Evolutionary conservation across 169 alveolate genomes (phyloP).

Genomic region (Plasmodium vinckei): DNA sequence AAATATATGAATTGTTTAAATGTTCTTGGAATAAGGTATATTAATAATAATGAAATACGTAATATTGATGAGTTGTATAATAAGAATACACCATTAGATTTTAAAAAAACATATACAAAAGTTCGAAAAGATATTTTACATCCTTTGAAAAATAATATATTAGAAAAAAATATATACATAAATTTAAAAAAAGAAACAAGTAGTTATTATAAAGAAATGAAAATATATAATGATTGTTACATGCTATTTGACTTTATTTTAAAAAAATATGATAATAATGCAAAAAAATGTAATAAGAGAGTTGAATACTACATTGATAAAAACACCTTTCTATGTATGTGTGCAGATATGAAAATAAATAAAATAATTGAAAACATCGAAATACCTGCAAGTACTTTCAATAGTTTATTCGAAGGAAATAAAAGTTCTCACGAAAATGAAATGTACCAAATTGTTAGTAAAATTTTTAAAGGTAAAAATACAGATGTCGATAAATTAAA

Average conservation of each 20-base stretch:
- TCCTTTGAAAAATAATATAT: constrained; percentile 70
- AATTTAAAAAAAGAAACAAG: constrained; percentile 76
- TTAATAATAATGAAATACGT: constrained; percentile 73
- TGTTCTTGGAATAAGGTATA: constrained; percentile 66
- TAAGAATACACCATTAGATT: constrained; percentile 43
- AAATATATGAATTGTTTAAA: constrained; percentile 77
- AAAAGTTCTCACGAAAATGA: constrained; percentile 42
- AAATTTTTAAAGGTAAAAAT: constrained; percentile 32
- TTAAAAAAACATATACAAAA: constrained; percentile 66
- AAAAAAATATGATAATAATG: constrained; percentile 70
- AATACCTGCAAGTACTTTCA: constrained; percentile 37
- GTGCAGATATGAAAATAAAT: constrained; percentile 76
- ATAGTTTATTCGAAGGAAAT: constrained; percentile 35
- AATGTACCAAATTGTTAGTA: constrained; percentile 64
- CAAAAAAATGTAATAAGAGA: constrained; percentile 71
- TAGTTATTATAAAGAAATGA: constrained; percentile 66
- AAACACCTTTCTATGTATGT: constrained; percentile 74
- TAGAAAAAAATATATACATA: constrained; percentile 72
- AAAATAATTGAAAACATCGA: constrained; percentile 62
- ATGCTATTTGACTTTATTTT: constrained; percentile 57
- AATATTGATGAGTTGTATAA: constrained; percentile 39
- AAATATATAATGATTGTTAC: constrained; percentile 71
- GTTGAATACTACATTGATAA: constrained; percentile 73
- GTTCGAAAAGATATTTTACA: constrained; percentile 73
- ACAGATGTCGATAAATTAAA: background rate